Evolutionary conservation across 192 early-diverging fungal species (phyloP).

Genomic region (Mortierella hygrophila): DNA sequence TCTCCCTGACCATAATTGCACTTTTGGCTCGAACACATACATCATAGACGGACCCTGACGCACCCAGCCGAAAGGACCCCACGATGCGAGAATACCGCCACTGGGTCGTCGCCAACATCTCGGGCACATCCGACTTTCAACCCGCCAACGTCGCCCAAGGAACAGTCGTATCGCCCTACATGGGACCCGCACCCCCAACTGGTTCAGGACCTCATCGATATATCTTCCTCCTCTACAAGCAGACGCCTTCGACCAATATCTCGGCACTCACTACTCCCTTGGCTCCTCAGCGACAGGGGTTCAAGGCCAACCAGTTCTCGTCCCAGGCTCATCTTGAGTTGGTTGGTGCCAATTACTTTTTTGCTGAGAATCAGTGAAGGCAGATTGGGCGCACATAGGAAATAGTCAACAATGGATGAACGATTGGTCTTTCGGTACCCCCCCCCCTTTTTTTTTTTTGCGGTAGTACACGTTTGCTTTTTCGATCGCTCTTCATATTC

Average conservation of each 20-base stretch:
- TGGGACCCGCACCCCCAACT: slow-evolving; percentile 64
- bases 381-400: not conserved
- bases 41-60: slow-evolving; percentile 67
- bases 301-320: slow-evolving; percentile 57
- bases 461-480: not conserved
- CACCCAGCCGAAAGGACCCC: slow-evolving; percentile 59
- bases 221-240: slow-evolving; percentile 70
- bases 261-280: slow-evolving; percentile 33
- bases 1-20: not conserved
- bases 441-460: not conserved
- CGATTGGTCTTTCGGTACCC: not conserved
- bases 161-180: slow-evolving; percentile 52
- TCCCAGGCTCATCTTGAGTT: slow-evolving; percentile 57
- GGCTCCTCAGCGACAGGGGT: slow-evolving; percentile 23
- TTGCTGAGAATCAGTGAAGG: slow-evolving; percentile 49
- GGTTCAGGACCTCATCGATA: slow-evolving; percentile 71
- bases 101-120: slow-evolving; percentile 68
- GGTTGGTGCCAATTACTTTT: slow-evolving; percentile 63
- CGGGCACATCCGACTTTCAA: slow-evolving; percentile 49
- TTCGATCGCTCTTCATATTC: not conserved
- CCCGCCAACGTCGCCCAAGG: slow-evolving; percentile 37
- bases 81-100: slow-evolving; percentile 66
- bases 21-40: not conserved
- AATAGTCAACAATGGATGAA: not conserved
- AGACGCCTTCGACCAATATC: slow-evolving; percentile 40